phyloP scores from a whole-genome alignment of 371 early-diverging fungal genomes.

The Thermomucor indicae-seudaticae region DNA sequence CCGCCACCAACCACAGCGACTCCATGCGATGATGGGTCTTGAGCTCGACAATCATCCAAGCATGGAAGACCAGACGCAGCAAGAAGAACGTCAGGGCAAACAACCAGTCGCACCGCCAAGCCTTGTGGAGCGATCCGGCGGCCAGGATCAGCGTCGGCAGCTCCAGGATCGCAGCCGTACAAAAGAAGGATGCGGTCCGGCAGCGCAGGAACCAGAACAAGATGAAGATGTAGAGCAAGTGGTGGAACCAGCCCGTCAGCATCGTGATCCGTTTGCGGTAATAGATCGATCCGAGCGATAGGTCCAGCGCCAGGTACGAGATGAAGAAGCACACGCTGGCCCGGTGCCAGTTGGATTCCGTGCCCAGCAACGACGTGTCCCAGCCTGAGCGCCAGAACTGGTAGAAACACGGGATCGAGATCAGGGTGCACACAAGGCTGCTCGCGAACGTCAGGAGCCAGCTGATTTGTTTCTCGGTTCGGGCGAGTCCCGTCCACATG shows the following conservation, averaged over 20 bases:
- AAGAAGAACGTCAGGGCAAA: conserved; percentile 40
- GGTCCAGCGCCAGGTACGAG: conserved; percentile 42
- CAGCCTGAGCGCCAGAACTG: conserved; percentile 18
- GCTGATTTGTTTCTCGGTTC: conserved; percentile 24
- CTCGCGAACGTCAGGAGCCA: conserved; percentile 28
- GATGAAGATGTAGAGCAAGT: conserved; percentile 38
- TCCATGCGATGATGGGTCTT: conserved; percentile 10
- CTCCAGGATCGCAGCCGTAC: conserved; percentile 36
- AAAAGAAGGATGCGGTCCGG: conserved; percentile 26
- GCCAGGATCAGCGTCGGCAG: conserved; percentile 40
- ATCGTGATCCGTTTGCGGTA: conserved; percentile 46
- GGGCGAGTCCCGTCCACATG: conserved; percentile 14
- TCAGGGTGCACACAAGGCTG: conserved; percentile 20
- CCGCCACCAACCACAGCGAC: conserved; percentile 11
- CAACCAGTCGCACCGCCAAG: conserved; percentile 30
- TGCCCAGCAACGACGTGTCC: conserved; percentile 14
- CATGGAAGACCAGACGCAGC: conserved; percentile 39
- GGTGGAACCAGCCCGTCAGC: conserved; percentile 58
- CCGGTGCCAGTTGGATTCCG: conserved; percentile 11
- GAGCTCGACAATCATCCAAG: conserved; percentile 24
- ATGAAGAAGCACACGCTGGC: conserved; percentile 31
- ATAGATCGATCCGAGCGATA: conserved; percentile 41
- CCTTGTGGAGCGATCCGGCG: conserved; percentile 28
- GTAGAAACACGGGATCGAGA: conserved; percentile 18
- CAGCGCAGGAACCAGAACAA: conserved; percentile 29